Base-by-base conservation (phyloP, 306 rosid species). In the Fragaria nilgerrensis region DNA sequence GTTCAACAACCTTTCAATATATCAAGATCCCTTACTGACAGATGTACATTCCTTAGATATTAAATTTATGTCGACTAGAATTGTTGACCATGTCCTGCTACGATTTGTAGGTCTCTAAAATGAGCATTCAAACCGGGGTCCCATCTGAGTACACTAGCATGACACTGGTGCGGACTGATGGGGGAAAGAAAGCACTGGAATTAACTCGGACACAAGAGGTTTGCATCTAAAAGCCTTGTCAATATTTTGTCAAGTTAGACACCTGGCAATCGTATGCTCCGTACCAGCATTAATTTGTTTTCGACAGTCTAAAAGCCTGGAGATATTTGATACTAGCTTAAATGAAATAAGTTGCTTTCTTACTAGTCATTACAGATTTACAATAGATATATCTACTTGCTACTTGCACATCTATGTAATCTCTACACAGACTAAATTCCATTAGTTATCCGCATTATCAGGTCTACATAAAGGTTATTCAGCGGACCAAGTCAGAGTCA, bases 101-200 rank as follows among this genome's bases (percentile, higher is more conserved):
- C 27, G 55, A 16, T 81, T 32, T 47, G 65, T 53, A 95, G 99
- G 92, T 91, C 80, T 71, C 86, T 29, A 88, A 89, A 78, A 85
- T 88, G 90, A 95, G 99, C 84, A 84, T 83, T 73, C 97, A 84
- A 86, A 84, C 88, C 13, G 86, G 90, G 79, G 84, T 92, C 73
- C 89, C 90, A 23, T 92, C 96, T 9, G 99, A 95, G 87, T 87
- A 90, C 77, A 87, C 94, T 78, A 80, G 84, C 85, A 53, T 83
- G 85, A 74, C 83, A 80, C 88, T 90, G 64, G 69, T 71, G 58
- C 84, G 70, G 77, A 72, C 80, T 45, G 79, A 81, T 3, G 80
- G 78, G 68, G 87, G 76, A 75, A 81, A 86, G 85, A 92, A 89
- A 84, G 81, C 86, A 56, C 83, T 91, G 2, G 88, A 82, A 68